phyloP scores from a whole-genome alignment of 2,329 filamentous ascomycete species.

The Fusarium duplospermum region DNA sequence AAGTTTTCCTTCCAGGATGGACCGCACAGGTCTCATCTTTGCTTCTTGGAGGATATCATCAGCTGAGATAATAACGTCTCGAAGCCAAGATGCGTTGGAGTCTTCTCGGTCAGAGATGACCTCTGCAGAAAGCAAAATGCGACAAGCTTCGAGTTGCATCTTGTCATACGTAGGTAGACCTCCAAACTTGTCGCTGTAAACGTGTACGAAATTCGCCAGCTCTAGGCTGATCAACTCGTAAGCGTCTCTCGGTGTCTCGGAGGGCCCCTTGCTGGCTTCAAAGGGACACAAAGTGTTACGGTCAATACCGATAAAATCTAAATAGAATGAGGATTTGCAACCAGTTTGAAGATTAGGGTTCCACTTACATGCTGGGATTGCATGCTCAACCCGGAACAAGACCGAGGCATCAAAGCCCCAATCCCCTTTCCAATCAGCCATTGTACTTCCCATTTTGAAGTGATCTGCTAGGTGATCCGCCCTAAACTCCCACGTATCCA shows the following conservation, averaged over 20 bases:
- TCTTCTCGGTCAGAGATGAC: not conserved
- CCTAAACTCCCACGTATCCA: not conserved
- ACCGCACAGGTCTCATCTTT: not conserved
- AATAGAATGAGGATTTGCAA: not conserved
- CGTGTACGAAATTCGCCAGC: not conserved
- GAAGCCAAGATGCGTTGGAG: not conserved
- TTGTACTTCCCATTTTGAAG: not conserved
- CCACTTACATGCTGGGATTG: not conserved
- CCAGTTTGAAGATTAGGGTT: too few species aligned
- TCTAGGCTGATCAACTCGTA: not conserved
- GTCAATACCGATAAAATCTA: not conserved
- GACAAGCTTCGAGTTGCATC: not conserved
- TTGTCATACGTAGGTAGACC: not conserved
- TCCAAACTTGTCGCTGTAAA: not conserved
- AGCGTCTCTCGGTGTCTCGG: not conserved
- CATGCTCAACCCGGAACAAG: not conserved
- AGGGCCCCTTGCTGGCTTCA: not conserved
- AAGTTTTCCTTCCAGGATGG: not conserved
- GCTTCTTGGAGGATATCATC: not conserved
- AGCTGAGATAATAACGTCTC: not conserved
- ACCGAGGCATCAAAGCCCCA: not conserved
- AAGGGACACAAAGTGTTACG: not conserved
- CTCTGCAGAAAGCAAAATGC: not conserved
- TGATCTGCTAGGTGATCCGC: not conserved
- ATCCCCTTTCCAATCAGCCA: not conserved